phyloP scores from a whole-genome alignment of 768 basidiomycete genomes.

The Termitomyces sp. region DNA sequence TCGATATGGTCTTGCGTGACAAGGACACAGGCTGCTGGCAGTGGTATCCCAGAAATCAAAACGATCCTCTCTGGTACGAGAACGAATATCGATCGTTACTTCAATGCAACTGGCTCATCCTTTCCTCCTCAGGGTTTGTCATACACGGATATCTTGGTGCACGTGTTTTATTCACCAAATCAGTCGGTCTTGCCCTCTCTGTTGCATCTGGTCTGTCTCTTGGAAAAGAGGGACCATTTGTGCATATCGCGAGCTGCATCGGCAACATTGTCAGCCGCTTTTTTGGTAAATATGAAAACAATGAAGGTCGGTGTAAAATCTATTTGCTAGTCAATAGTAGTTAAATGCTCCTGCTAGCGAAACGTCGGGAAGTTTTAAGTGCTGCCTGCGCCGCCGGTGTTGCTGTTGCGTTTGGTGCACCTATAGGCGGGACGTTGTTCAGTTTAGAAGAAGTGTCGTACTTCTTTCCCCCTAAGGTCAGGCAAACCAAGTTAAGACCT shows the following conservation, averaged over 20 bases:
- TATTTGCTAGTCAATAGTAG: not conserved
- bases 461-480: constrained; percentile 91
- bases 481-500: not conserved
- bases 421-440: constrained; percentile 90
- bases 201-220: constrained; percentile 91
- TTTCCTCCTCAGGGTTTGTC: constrained; percentile 63
- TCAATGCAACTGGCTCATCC: not conserved
- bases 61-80: constrained; percentile 76
- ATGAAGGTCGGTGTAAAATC: constrained; percentile 62
- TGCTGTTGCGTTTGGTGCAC: constrained; percentile 95
- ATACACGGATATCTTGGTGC: constrained; percentile 96
- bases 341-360: constrained; percentile 42
- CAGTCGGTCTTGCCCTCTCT: constrained; percentile 81
- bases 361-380: constrained; percentile 90
- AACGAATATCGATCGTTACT: not conserved
- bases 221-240: constrained; percentile 69
- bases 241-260: constrained; percentile 89
- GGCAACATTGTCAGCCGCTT: constrained; percentile 91
- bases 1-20: not conserved
- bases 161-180: constrained; percentile 85
- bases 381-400: constrained; percentile 98
- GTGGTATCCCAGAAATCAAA: constrained; percentile 96
- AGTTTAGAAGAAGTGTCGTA: constrained; percentile 95
- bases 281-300: constrained; percentile 87
- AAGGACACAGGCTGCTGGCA: constrained; percentile 72